Percentiles rank a stretch among this genome's conserved stretches.
Evolutionary conservation across 257 asterid genomes (phyloP).

Genomic region (Solanum boliviense): DNA sequence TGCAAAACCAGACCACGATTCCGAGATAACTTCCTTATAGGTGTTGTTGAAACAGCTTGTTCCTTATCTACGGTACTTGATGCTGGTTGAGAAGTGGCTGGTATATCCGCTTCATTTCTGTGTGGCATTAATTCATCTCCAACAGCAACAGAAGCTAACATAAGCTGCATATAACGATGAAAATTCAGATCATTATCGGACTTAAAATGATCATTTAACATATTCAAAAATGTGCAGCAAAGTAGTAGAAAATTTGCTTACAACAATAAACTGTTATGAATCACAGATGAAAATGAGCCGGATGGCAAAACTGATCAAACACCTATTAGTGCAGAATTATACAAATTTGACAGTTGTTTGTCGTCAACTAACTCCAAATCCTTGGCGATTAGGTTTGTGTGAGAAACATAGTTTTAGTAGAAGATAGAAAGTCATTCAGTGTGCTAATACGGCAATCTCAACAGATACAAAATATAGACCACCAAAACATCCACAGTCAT

Average conservation of each 20-base stretch:
- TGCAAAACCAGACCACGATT: slow-evolving; percentile 84
- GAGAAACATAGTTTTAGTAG: not conserved
- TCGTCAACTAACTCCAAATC: not conserved
- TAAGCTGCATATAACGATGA: slow-evolving; percentile 35
- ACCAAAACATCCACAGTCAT: not conserved
- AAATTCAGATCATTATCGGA: not conserved
- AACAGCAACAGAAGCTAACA: slow-evolving; percentile 51
- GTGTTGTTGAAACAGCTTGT: slow-evolving; percentile 43
- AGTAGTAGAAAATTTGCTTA: not conserved
- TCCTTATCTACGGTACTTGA: slow-evolving; percentile 21
- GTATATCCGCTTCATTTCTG: slow-evolving; percentile 17
- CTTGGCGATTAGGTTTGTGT: not conserved
- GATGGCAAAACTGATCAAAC: not conserved
- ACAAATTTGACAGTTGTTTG: not conserved
- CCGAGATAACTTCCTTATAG: slow-evolving; percentile 79
- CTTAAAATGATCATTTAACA: not conserved
- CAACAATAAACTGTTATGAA: not conserved
- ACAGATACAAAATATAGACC: not conserved
- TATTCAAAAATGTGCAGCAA: not conserved
- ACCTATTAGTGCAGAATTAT: not conserved
- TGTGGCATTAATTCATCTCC: slow-evolving; percentile 95
- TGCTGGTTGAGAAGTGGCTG: slow-evolving; percentile 12
- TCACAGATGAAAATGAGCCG: not conserved
- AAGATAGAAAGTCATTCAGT: not conserved
- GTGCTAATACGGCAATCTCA: not conserved